Evolutionary conservation across 352 stramenopile genomes (phyloP).

Genomic region (Peronospora destructor): DNA sequence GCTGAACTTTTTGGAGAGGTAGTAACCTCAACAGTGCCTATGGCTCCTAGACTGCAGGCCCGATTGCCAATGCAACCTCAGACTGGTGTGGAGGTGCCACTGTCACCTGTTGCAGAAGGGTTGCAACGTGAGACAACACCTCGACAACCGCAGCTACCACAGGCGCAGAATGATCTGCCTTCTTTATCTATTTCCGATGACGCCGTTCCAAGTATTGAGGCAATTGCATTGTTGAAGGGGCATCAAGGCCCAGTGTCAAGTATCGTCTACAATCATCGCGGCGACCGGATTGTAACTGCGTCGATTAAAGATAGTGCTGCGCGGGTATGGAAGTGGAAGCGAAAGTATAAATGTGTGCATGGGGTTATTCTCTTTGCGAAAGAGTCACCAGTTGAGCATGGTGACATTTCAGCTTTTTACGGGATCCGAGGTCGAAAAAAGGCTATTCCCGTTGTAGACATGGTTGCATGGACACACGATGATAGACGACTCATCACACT

Average conservation of each 20-base stretch:
- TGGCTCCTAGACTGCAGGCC: constrained; percentile 1
- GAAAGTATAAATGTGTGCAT: constrained; percentile 51
- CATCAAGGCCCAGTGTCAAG: constrained; percentile 92
- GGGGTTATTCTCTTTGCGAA: constrained; percentile 44
- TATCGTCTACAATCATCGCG: constrained; percentile 87
- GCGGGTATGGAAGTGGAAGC: constrained; percentile 58
- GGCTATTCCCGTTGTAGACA: constrained; percentile 46
- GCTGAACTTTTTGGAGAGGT: constrained; percentile 7
- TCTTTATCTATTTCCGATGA: constrained; percentile 41
- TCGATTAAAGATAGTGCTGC: constrained; percentile 91
- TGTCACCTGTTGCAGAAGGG: constrained; percentile 19
- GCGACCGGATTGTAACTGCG: constrained; percentile 89
- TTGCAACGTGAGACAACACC: constrained; percentile 21
- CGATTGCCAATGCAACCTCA: constrained; percentile 7
- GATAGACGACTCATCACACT: constrained; percentile 59
- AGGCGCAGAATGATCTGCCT: constrained; percentile 42
- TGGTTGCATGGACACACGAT: constrained; percentile 54
- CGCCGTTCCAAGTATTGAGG: constrained; percentile 45
- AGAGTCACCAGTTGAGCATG: constrained; percentile 33
- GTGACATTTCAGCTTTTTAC: constrained; percentile 41
- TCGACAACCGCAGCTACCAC: constrained; percentile 40
- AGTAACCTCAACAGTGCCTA: constrained; percentile 4
- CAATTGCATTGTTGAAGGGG: constrained; percentile 65
- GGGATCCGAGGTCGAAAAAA: constrained; percentile 40
- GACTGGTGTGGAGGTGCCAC: constrained; percentile 6